Base-by-base conservation (phyloP, 2,329 filamentous ascomycete genomes). In the Zymoseptoria crescenta region DNA sequence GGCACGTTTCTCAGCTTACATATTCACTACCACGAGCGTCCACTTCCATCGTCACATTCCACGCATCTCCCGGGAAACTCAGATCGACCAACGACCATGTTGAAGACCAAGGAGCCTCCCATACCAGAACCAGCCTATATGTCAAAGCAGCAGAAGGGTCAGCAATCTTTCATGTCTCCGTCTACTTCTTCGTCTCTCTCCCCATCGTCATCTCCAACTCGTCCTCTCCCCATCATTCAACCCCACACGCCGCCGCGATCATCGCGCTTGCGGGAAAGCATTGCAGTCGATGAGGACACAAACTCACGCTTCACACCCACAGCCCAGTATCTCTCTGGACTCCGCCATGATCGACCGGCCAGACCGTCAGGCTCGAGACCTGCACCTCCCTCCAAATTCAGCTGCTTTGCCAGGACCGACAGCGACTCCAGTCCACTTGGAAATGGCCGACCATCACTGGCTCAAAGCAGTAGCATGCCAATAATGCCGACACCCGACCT, bases 291-390 rank as follows among this genome's bases (percentile, higher is more conserved):
- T 58, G 57, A 65, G 59, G 50, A 64, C 49, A 21, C 56, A 51
- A 59, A 63, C 67, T 71, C 63, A 69, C 65, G 59, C 45, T 9
- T 59, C 60, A 21, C 64, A 56, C 62, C 69, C 64, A 61, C 74
- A 91, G 88, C 85, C 65, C 79, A 80, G 61, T 92, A 91, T 72
- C 81, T 91, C 41, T 80, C 86, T 66, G 83, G 86, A 65, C 81
- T 93, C 41, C 86, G 89, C 65, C 83, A 81, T 65, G 88, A 83
- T 73, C 84, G 86, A 55, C 78, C 84, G 58, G 79, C 81, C 41
- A 82, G 88, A 45, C 35, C 35, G n/a, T 87, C 84, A 58, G 88
- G 88, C 62, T 87, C 87, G 54, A 81, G 88, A 64, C 87, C 88
- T 60, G 81, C 80, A 52, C 84, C 83, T 9, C 74, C 78, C 21